These are phyloP conservation scores for Urtica urens DNA, from an alignment of 306 rosid species.

Conservation along the genomic window DNA sequence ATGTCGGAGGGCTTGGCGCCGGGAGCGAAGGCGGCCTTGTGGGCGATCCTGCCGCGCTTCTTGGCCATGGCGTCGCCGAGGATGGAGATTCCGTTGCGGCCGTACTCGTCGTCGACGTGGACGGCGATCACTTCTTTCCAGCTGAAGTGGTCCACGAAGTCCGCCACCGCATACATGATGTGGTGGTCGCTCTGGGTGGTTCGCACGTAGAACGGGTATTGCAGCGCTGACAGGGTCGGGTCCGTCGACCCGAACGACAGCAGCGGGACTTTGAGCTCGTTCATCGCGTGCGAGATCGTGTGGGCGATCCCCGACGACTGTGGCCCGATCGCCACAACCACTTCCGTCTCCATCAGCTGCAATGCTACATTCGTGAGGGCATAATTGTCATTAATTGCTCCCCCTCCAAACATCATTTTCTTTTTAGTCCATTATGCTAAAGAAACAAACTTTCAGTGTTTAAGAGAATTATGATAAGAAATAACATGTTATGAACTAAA, in stretches of 20 bases:
- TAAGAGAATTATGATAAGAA: too few relatives aligned
- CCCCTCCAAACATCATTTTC: too few relatives aligned
- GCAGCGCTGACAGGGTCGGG: conserved; percentile 64
- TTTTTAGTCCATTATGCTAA: too few relatives aligned
- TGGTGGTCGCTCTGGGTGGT: conserved; percentile 69
- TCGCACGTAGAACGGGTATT: conserved; percentile 70
- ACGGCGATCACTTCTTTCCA: conserved; percentile 87
- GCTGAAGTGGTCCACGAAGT: conserved; percentile 38
- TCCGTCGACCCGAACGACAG: conserved; percentile 85
- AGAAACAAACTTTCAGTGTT: too few relatives aligned
- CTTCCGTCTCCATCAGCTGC: conserved; percentile 71
- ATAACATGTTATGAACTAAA: too few relatives aligned
- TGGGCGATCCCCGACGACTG: conserved; percentile 93
- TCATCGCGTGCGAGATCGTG: conserved; percentile 69
- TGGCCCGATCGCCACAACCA: conserved; percentile 74
- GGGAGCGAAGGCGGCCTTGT: conserved; percentile 64
- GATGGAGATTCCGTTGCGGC: conserved; percentile 61
- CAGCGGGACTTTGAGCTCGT: conserved; percentile 87
- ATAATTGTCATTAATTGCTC: conserved; percentile 7
- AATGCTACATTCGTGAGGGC: conserved; percentile 49
- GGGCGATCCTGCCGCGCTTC: conserved; percentile 61
- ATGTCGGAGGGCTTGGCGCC: conserved; percentile 28
- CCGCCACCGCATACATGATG: conserved; percentile 80
- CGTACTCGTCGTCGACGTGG: conserved; percentile 75
- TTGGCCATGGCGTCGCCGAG: conserved; percentile 58